Base-by-base conservation (phyloP, 164 flowering plant species). In the Nelumbo lutea region DNA sequence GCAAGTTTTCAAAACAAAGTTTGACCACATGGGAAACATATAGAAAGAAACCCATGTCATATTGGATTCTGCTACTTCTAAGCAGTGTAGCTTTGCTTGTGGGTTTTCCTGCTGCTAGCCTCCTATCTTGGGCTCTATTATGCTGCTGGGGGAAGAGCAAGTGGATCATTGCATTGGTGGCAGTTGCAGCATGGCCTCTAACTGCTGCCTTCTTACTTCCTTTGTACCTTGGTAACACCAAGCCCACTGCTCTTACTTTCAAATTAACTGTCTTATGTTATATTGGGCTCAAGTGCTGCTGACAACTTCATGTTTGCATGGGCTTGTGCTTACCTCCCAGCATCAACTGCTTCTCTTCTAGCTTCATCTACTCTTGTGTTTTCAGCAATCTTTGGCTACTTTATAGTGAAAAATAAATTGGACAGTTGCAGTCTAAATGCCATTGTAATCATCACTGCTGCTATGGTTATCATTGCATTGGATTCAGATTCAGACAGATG, bases 101-200 rank as follows among this genome's bases (percentile, higher is more conserved):
- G 11, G 96, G 95, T 0, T 94, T 91, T 70, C 96, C 98, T 60
- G 98, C 97, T 61, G 88, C 97, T 1, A 81, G 82, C 58, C 83
- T 94, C 66, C 78, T 94, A 14, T 87, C 95, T 13, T 27, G 93
- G 98, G 58, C 75, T 91, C 66, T 90, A 91, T 68, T 94, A 62
- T 57, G 75, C 86, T 9, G 77, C 88, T 74, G 98, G 98, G 3
- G 97, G 55, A 73, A 72, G 39, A 91, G 93, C 83, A 91, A 91
- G 74, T 91, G 97, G 98, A 87, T 94, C 75, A 88, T 90, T 59
- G 90, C 97, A 15, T 94, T 97, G 98, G 94, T 86, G 6, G 87
- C 97, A 40, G 98, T 86, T 56, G 96, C 89, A 2, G 97, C 93
- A 11, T 91, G 97, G 97, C 98, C 98, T 76, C 51, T 91, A 40